Evolutionary conservation across 2,329 filamentous ascomycete genomes (phyloP), one percentile per base, ranked within the genome.

Genomic region (Alternaria triticimaculans): DNA sequence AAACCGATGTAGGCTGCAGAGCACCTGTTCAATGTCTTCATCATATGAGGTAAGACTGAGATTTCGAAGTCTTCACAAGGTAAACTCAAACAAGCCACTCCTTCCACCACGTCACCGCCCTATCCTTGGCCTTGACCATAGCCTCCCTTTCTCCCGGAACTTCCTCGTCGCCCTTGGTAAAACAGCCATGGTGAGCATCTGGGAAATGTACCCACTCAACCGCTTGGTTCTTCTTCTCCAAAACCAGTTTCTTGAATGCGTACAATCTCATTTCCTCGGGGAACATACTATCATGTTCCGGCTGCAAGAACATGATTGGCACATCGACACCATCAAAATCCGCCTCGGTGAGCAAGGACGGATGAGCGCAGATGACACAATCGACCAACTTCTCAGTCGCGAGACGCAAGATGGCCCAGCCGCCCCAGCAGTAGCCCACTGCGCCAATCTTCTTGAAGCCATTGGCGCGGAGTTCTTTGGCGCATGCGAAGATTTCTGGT

Each of bases 381-480:
- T 76, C 73, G 3, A 73, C 72, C 5, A 74, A 58, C 3, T 51
- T 48, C 26, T 44, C 51, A 2, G 64, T 56, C 3, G 71, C 73
- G 6, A 76, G 63, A 10, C 64, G 60, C 37, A 74, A 64, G 3
- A 69, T 64, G 10, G 60, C 67, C 72, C 72, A 76, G 5, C 82
- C 82, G 15, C 82, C 82, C 75, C 78, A 84, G 72, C 82, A 84
- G 69, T 83, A 83, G 1, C 82, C 82, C 30, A 83, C 74, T 3
- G 76, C 78, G 15, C 82, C 82, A 14, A 83, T 72, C 46, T 79
- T 81, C 50, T 25, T 14, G 46, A 65, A 64, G 1, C 58, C 58
- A 3, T 62, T 62, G 10, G 37, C 20, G 2, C 70, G 71, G 3
- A 82, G 62, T 0, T 68, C 66, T 23, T 59, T 67, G 0, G 78